These are phyloP conservation scores for Psilocybe azurescens DNA, from an alignment of 768 basidiomycete species.

Conservation along the genomic window DNA sequence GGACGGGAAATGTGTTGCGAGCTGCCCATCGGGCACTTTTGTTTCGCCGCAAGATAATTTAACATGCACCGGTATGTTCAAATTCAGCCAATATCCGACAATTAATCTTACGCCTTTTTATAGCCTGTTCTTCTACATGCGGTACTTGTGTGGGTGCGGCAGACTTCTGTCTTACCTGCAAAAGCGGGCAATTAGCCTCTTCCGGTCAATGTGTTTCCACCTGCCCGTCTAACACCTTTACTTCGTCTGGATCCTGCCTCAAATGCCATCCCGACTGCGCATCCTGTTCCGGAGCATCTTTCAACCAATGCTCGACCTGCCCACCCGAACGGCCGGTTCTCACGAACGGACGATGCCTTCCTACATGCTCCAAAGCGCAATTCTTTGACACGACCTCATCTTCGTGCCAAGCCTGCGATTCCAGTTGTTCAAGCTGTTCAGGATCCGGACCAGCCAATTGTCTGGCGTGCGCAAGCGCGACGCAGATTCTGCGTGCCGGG, in stretches of 20 bases:
- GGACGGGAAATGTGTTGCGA: constrained; percentile 68
- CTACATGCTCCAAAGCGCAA: constrained; percentile 74
- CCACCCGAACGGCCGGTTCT: constrained; percentile 71
- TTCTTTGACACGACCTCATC: constrained; percentile 72
- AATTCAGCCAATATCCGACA: constrained; percentile 1
- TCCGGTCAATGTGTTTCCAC: constrained; percentile 75
- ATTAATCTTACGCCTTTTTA: constrained; percentile 13
- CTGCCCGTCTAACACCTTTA: constrained; percentile 77
- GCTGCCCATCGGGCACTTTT: constrained; percentile 78
- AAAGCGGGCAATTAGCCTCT: constrained; percentile 67
- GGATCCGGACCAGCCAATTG: constrained; percentile 71
- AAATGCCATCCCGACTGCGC: constrained; percentile 88
- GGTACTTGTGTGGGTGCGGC: constrained; percentile 71
- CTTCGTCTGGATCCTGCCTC: constrained; percentile 67
- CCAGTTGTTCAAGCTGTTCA: constrained; percentile 80
- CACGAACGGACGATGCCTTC: constrained; percentile 76
- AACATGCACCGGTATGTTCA: constrained; percentile 71
- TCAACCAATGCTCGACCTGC: constrained; percentile 82
- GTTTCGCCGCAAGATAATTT: constrained; percentile 72
- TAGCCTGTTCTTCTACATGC: constrained; percentile 60
- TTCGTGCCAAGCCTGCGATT: constrained; percentile 74
- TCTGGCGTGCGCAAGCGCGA: constrained; percentile 72
- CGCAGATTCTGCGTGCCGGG: constrained; percentile 66
- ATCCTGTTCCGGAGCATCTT: constrained; percentile 78
- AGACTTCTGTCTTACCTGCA: constrained; percentile 77